These are phyloP conservation scores for Linum tenue DNA, from an alignment of 345 rosid species.

Conservation along the genomic window DNA sequence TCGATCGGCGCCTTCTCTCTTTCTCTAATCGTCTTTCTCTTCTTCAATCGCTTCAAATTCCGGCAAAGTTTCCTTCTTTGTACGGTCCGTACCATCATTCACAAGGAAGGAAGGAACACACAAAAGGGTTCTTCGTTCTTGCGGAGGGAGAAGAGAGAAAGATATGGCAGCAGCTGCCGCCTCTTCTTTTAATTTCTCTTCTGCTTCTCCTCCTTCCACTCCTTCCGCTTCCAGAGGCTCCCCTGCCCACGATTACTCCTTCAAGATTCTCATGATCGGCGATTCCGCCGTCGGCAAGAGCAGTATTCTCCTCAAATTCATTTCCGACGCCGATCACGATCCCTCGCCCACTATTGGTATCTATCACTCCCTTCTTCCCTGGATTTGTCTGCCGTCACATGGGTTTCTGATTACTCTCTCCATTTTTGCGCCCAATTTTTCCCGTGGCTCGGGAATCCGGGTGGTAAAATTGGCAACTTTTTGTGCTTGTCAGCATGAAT, in stretches of 20 bases:
- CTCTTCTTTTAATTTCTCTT: constrained; percentile 4
- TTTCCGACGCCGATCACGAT: constrained; percentile 57
- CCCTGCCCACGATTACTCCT: constrained; percentile 50
- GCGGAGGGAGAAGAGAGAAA: not conserved
- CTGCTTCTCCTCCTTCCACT: not conserved
- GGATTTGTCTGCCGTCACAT: not conserved
- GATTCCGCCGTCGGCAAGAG: constrained; percentile 99
- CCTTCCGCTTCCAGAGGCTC: not conserved
- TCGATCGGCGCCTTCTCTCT: too few species aligned
- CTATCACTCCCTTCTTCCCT: not conserved
- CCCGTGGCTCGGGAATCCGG: too few species aligned
- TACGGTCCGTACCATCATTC: too few species aligned
- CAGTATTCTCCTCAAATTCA: constrained; percentile 74
- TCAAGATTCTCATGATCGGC: constrained; percentile 85
- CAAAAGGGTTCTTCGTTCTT: not conserved
- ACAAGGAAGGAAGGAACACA: too few species aligned
- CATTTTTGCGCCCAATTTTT: not conserved
- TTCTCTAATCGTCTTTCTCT: too few species aligned
- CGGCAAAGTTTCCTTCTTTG: too few species aligned
- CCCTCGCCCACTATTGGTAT: constrained; percentile 88
- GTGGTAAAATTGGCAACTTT: too few species aligned
- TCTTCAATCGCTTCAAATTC: too few species aligned
- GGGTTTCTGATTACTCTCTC: not conserved
- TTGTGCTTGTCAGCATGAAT: too few species aligned
- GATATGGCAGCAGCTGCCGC: constrained; percentile 20